Base-by-base conservation (phyloP, 2,329 filamentous ascomycete genomes). In the Fusarium sp. region DNA sequence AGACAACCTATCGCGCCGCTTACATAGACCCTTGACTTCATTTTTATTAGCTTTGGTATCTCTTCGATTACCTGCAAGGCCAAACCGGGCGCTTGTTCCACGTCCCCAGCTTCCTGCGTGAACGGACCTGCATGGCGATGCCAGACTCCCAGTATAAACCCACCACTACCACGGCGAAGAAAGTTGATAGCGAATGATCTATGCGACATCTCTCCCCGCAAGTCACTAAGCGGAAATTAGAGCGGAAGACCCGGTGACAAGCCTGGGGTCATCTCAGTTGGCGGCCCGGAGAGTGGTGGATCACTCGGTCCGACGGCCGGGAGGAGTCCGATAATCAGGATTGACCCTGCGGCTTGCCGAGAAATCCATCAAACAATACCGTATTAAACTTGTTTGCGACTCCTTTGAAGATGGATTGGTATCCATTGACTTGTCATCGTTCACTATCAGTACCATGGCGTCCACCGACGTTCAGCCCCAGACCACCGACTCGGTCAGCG, bases 291-390 rank as follows among this genome's bases (percentile, higher is more conserved):
- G 24, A 40, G 2, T 40, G 20, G 56, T 59, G 57, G 57, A 29
- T 42, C 57, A 27, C 57, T 59, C 57, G 35, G 57, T 59, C 57
- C 57, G 57, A 59, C 16, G 57, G 57, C 57, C 35, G 57, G 57
- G 24, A 38, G 5, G 35, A 59, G 24, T 16, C 57, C 57, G 57
- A 59, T 2, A 4, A 42, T 29, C 4, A 29, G 4, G 6, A 31
- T 8, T 13, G 24, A 16, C 18, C 50, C 50, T 31, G 18, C 6
- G 22, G 5, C 18, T 27, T 38, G 54, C 29, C 56, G 35, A 59
- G 57, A 20, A 2, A 8, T 31, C 9, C 6, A 10, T 14, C 18
- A 42, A 40, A 16, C 16, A 20, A 42, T 40, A 27, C 10, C 16
- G 10, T 18, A 42, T n/a, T 27, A 40, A 42, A 38, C 35, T 42